Base-by-base conservation (phyloP, 257 asterid species). In the Penstemon davidsonii region DNA sequence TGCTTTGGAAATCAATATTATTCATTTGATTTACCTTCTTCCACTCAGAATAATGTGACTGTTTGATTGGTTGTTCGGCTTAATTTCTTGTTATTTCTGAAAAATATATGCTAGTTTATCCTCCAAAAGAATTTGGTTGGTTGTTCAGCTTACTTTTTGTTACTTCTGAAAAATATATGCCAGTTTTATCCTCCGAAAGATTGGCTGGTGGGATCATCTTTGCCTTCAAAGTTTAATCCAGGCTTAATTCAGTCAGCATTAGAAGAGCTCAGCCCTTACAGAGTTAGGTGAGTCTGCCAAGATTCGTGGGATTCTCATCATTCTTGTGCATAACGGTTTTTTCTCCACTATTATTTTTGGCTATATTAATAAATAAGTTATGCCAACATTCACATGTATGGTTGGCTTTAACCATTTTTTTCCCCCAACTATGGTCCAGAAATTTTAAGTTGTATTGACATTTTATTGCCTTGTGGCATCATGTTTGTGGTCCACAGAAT, bases 161-260 rank as follows among this genome's bases (percentile, higher is more conserved):
- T 67, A 67, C 67, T 75, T 25, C 51, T 69, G 52, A 68, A 56
- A 71, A 67, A 64, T 46, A 8, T 75, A 50, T 80, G 81, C 45
- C 76, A 94, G 99, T 85, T 74, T 68, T 94, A 88, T 81, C 97
- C 96, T 62, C 89, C 95, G 58, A 62, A 82, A 78, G 97, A 94
- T 84, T 94, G 97, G 99, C 81, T 94, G 66, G 97, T 84, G 68
- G 96, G 93, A 68, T 86, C 99, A 55, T 94, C 97, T 73, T 77
- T 94, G 84, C 95, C 95, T 69, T 87, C 88, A 58, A 87, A 80
- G 72, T 94, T 84, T 66, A 80, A 71, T 67, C 76, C 91, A 67
- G 86, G 75, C 59, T 55, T 66, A 37, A 83, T 91, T 44, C 85
- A 78, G 78, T 84, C 89, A 69, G 86, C 88, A 71, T 52, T 94